Conservation (phyloP, 169 alveolate species). For the Plasmodium inui region DNA sequence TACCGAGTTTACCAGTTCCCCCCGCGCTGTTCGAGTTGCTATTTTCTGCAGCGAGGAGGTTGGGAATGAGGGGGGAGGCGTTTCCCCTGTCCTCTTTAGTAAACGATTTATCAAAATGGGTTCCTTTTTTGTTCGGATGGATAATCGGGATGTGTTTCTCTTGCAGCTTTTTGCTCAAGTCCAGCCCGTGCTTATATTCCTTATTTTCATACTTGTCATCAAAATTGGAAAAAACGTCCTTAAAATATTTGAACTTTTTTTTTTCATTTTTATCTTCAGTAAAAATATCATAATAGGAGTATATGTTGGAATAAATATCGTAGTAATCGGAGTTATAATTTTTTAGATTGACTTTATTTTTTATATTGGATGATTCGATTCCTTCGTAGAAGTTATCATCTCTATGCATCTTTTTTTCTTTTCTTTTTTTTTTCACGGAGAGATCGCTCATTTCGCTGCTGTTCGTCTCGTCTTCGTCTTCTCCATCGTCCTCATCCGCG, state of each 20-base stretch:
- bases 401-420: background rate
- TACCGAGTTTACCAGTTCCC: background rate
- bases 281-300: constrained; percentile 68
- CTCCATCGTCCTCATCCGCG: background rate
- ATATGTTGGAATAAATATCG: constrained; percentile 70
- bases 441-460: constrained; percentile 14
- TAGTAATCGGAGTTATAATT: constrained; percentile 66
- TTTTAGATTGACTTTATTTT: constrained; percentile 51
- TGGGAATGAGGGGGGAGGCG: background rate
- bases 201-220: constrained; percentile 51
- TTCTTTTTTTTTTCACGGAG: constrained; percentile 14
- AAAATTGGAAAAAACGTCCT: constrained; percentile 64
- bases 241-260: constrained; percentile 58
- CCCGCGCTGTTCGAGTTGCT: background rate
- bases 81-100: background rate
- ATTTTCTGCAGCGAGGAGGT: background rate
- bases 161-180: background rate
- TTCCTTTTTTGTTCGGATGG: background rate
- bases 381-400: constrained; percentile 27
- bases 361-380: constrained; percentile 15
- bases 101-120: background rate
- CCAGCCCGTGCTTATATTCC: background rate
- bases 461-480: background rate
- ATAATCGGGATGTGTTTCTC: background rate
- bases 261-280: constrained; percentile 70